Evolutionary conservation across 345 rosid species (phyloP).

Genomic region (Populus tremula): DNA sequence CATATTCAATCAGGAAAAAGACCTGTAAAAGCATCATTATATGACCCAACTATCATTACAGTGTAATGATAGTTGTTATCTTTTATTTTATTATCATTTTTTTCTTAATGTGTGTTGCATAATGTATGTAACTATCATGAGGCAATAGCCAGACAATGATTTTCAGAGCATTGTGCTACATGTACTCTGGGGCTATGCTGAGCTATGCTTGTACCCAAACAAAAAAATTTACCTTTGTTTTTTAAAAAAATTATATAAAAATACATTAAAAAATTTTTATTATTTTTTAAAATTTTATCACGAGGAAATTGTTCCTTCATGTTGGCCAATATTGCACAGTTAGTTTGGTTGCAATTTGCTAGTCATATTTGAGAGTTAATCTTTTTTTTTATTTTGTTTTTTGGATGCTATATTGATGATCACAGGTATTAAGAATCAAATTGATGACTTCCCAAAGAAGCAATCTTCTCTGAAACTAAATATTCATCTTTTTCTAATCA

Average conservation of each 20-base stretch:
- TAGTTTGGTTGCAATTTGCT: too few relatives aligned
- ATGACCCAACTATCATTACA: conserved; percentile 1
- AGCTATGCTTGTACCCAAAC: background rate
- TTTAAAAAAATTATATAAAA: too few relatives aligned
- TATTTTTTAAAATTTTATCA: too few relatives aligned
- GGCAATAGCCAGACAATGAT: background rate
- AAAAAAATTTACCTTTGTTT: too few relatives aligned
- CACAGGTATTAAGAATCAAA: background rate
- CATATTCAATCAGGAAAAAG: background rate
- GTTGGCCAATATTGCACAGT: too few relatives aligned
- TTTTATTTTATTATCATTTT: too few relatives aligned
- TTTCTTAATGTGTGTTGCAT: too few relatives aligned
- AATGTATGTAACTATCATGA: background rate
- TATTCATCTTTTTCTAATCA: background rate
- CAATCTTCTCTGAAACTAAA: background rate
- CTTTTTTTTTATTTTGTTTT: too few relatives aligned
- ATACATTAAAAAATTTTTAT: too few relatives aligned
- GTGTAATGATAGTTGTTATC: background rate
- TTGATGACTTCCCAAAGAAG: background rate
- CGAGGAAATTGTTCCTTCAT: too few relatives aligned
- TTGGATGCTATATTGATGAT: background rate
- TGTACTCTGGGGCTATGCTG: background rate
- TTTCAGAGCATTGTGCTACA: background rate
- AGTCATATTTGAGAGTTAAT: too few relatives aligned
- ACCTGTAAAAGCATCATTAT: background rate